phyloP scores from a whole-genome alignment of 2,329 filamentous ascomycete species.

The Cladophialophora immunda region DNA sequence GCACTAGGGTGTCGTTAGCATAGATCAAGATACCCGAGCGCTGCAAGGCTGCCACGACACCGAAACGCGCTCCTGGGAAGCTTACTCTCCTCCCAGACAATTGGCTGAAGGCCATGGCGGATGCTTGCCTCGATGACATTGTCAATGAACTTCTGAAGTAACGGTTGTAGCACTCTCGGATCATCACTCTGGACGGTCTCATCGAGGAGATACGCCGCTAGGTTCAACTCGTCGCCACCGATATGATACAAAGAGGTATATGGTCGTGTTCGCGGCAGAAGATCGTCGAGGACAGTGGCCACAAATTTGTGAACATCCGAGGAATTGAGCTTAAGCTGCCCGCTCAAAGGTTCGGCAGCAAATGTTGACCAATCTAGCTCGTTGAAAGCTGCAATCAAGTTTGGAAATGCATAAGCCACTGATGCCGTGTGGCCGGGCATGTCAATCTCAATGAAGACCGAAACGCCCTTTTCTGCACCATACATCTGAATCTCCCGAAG shows the following conservation, averaged over 20 bases:
- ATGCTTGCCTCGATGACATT: slow-evolving; percentile 72
- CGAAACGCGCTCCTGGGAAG: not conserved
- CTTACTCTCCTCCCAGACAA: slow-evolving; percentile 83
- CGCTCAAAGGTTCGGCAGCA: slow-evolving; percentile 64
- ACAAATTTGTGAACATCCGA: slow-evolving; percentile 75
- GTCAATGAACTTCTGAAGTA: slow-evolving; percentile 81
- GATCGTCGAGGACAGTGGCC: slow-evolving; percentile 74
- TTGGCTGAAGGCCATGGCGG: slow-evolving; percentile 70
- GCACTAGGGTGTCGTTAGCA: slow-evolving; percentile 51
- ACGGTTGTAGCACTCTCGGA: slow-evolving; percentile 70
- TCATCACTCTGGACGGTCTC: slow-evolving; percentile 74
- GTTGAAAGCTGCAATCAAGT: slow-evolving; percentile 73
- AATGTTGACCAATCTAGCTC: slow-evolving; percentile 62
- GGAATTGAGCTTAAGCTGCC: slow-evolving; percentile 79
- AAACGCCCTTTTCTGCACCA: slow-evolving; percentile 72
- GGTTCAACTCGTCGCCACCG: slow-evolving; percentile 87
- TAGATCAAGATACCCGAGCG: not conserved
- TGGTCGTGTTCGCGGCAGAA: slow-evolving; percentile 74
- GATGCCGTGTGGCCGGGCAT: slow-evolving; percentile 81
- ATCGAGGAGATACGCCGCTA: slow-evolving; percentile 77
- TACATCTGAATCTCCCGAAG: slow-evolving; percentile 74
- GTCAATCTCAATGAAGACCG: slow-evolving; percentile 79
- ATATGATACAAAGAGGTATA: slow-evolving; percentile 83
- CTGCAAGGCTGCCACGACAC: not conserved
- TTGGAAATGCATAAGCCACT: slow-evolving; percentile 72